phyloP scores from a whole-genome alignment of 2,329 filamentous ascomycete genomes.

The Penicillium nordicum region DNA sequence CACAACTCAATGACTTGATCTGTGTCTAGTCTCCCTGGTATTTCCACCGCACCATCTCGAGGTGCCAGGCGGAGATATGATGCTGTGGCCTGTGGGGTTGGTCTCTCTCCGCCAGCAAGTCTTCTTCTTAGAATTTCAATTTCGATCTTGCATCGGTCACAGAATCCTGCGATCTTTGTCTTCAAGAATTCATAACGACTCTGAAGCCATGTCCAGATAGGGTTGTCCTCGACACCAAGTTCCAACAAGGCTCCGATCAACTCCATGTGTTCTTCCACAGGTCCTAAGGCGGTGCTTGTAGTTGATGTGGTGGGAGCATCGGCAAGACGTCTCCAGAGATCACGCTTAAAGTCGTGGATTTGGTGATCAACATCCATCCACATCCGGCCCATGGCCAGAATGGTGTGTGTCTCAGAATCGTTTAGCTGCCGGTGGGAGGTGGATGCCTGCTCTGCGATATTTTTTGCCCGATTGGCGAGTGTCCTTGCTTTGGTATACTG shows the following conservation, averaged over 20 bases:
- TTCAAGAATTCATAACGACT: conserved; percentile 88
- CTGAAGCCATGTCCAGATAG: conserved; percentile 92
- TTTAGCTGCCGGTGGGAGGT: conserved; percentile 56
- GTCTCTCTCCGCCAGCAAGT: conserved; percentile 70
- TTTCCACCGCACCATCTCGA: conserved; percentile 62
- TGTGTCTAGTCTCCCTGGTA: conserved; percentile 67
- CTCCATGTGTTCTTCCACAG: conserved; percentile 83
- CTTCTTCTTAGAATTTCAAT: conserved; percentile 85
- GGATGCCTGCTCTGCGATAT: conserved; percentile 59
- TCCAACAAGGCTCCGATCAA: conserved; percentile 87
- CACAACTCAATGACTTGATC: conserved; percentile 82
- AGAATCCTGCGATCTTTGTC: conserved; percentile 72
- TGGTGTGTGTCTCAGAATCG: conserved; percentile 78
- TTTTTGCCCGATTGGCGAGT: conserved; percentile 73
- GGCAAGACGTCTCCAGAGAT: conserved; percentile 79
- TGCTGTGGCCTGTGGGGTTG: conserved; percentile 65
- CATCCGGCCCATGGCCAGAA: conserved; percentile 86
- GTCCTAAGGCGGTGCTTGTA: conserved; percentile 49
- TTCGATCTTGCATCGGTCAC: conserved; percentile 84
- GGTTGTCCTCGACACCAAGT: conserved; percentile 89
- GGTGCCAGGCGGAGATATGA: conserved; percentile 72
- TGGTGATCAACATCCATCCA: conserved; percentile 92
- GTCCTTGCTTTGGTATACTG: conserved; percentile 80
- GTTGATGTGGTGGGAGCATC: conserved; percentile 59
- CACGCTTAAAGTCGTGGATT: conserved; percentile 79